phyloP scores from a whole-genome alignment of 495 filamentous ascomycete species.

The Durotheca rogersii region DNA sequence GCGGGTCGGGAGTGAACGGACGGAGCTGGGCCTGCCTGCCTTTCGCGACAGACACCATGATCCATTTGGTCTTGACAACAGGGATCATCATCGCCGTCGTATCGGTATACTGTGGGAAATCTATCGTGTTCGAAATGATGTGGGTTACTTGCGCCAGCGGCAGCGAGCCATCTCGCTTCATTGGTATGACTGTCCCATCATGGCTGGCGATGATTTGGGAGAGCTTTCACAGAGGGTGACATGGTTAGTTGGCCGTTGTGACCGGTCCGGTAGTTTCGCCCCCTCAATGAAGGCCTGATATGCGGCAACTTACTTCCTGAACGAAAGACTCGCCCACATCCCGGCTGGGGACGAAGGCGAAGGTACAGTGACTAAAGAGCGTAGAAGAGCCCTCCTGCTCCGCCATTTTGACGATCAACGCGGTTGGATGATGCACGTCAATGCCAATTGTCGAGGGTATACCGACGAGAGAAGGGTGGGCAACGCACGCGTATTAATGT shows the following conservation, averaged over 20 bases:
- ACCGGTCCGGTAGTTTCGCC: no score
- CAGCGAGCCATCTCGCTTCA: constrained; percentile 46
- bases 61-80: constrained; percentile 84
- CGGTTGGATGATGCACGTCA: constrained; percentile 3
- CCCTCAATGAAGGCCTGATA: no score
- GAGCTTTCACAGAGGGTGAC: constrained; percentile 49
- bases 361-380: constrained; percentile 42
- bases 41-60: constrained; percentile 65
- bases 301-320: constrained; percentile 42
- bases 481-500: background rate
- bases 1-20: constrained; percentile 85
- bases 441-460: background rate
- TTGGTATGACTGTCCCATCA: constrained; percentile 55
- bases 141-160: constrained; percentile 68
- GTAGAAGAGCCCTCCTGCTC: constrained; percentile 27
- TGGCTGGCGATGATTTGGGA: constrained; percentile 50
- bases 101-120: constrained; percentile 79
- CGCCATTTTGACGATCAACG: constrained; percentile 41
- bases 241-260: constrained; percentile 33
- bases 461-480: background rate
- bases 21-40: constrained; percentile 72
- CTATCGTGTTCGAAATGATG: constrained; percentile 78
- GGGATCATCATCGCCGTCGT: constrained; percentile 72
- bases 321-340: constrained; percentile 44
- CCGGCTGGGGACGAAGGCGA: constrained; percentile 49